A percentile compares a stretch with the other conserved stretches of the same genome.
Evolutionary conservation across 2,329 filamentous ascomycete species (phyloP).

Genomic region (Beauveria brongniartii): DNA sequence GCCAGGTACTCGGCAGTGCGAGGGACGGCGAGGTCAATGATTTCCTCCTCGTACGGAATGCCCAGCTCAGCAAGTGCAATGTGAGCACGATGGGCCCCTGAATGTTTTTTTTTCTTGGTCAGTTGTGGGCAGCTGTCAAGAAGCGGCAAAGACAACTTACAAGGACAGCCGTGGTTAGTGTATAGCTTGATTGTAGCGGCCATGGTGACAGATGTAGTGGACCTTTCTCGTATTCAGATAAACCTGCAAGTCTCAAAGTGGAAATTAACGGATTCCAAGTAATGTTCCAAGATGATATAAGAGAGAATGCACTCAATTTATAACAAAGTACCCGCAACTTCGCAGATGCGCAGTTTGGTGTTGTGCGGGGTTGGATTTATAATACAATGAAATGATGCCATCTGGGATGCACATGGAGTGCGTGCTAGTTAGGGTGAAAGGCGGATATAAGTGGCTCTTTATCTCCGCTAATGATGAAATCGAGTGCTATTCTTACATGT

Average conservation of each 20-base stretch:
- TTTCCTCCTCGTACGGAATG: constrained; percentile 60
- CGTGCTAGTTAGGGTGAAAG: background rate
- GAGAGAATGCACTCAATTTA: background rate
- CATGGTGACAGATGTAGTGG: constrained; percentile 17
- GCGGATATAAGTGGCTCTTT: background rate
- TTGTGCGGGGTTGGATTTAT: constrained; percentile 6
- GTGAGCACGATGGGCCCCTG: constrained; percentile 66
- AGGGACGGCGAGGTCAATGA: constrained; percentile 62
- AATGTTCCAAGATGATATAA: background rate
- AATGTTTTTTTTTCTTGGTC: background rate
- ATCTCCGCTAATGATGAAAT: too few species aligned
- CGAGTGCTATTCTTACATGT: too few species aligned
- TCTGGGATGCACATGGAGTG: background rate
- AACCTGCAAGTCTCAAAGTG: background rate
- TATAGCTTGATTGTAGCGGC: constrained; percentile 54
- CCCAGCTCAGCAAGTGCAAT: constrained; percentile 61
- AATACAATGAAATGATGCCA: constrained; percentile 6
- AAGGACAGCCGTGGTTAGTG: constrained; percentile 63
- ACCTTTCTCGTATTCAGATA: background rate
- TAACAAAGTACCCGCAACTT: background rate
- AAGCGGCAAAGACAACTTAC: constrained; percentile 21
- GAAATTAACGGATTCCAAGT: background rate
- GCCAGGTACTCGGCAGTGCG: constrained; percentile 67
- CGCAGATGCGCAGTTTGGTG: background rate
- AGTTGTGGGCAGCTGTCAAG: background rate